Percentiles rank a stretch among this genome's conserved stretches.
These are phyloP conservation scores for Lentinula lateritia DNA, from an alignment of 768 basidiomycete species.

Conservation along the genomic window DNA sequence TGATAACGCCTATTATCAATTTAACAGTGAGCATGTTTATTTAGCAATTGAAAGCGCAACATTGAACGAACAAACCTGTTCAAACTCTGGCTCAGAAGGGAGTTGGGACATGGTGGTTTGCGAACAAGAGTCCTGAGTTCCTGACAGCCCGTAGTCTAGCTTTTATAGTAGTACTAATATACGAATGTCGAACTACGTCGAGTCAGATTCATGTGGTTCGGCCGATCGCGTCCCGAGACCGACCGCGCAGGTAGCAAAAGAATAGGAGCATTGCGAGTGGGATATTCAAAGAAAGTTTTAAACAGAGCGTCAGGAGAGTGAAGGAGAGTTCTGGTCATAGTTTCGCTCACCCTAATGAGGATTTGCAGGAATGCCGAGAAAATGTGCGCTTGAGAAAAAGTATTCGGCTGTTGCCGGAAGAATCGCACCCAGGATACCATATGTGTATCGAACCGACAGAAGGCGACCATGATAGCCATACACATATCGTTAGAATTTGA, in stretches of 20 bases:
- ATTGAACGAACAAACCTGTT: conserved; percentile 20
- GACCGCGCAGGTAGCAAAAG: not conserved
- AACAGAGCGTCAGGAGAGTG: no score
- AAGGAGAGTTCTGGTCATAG: no score
- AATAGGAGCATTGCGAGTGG: no score
- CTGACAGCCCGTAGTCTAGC: not conserved
- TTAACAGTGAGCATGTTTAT: not conserved
- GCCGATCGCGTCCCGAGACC: not conserved
- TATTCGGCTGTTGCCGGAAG: not conserved
- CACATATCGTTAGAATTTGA: no score
- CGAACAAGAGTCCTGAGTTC: not conserved
- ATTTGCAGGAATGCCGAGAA: conserved; percentile 13
- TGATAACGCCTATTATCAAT: conserved; percentile 42
- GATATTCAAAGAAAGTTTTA: no score
- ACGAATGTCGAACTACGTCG: not conserved
- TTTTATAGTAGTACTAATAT: not conserved
- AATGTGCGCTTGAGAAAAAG: not conserved
- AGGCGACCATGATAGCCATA: no score
- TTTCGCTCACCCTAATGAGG: no score
- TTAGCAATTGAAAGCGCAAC: not conserved
- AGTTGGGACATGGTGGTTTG: conserved; percentile 2
- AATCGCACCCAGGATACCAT: no score
- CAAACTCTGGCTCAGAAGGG: conserved; percentile 43
- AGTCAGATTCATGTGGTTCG: not conserved
- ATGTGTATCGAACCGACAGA: no score